These are phyloP conservation scores for Xanthoparmelia taractica DNA, from an alignment of 495 filamentous ascomycete species.

Conservation along the genomic window DNA sequence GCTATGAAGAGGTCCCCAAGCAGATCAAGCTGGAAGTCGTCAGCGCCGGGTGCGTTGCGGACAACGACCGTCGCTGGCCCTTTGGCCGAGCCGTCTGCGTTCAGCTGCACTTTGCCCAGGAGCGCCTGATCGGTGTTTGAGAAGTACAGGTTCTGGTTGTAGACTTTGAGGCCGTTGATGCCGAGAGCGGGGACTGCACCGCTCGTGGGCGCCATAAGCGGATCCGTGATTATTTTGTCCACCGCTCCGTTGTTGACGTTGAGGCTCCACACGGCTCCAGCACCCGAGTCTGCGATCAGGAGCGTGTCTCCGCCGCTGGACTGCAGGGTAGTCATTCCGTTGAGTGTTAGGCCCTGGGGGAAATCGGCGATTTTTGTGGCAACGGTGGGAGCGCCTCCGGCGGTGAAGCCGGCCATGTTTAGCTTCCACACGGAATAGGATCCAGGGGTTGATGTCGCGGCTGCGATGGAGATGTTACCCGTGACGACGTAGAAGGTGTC, in stretches of 20 bases:
- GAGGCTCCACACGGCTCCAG: constrained; percentile 30
- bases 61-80: constrained; percentile 18
- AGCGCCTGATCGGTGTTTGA: constrained; percentile 32
- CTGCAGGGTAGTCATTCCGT: constrained; percentile 12
- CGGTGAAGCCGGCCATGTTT: background rate
- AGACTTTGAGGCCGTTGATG: constrained; percentile 34
- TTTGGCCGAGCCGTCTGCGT: constrained; percentile 24
- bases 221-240: constrained; percentile 25
- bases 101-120: constrained; percentile 28
- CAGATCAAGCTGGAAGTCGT: constrained; percentile 26
- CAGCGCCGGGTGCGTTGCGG: constrained; percentile 4
- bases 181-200: constrained; percentile 24
- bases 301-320: background rate
- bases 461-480: constrained; percentile 4
- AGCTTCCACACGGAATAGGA: constrained; percentile 9
- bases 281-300: constrained; percentile 25
- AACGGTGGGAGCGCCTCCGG: background rate
- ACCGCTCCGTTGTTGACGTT: constrained; percentile 18
- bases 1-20: background rate
- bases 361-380: constrained; percentile 15
- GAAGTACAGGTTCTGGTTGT: constrained; percentile 30
- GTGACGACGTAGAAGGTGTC: constrained; percentile 18
- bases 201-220: constrained; percentile 29
- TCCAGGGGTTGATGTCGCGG: background rate
- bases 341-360: constrained; percentile 2